These are phyloP conservation scores for Lonicera japonica DNA, from an alignment of 129 eudicot species.

Conservation along the genomic window DNA sequence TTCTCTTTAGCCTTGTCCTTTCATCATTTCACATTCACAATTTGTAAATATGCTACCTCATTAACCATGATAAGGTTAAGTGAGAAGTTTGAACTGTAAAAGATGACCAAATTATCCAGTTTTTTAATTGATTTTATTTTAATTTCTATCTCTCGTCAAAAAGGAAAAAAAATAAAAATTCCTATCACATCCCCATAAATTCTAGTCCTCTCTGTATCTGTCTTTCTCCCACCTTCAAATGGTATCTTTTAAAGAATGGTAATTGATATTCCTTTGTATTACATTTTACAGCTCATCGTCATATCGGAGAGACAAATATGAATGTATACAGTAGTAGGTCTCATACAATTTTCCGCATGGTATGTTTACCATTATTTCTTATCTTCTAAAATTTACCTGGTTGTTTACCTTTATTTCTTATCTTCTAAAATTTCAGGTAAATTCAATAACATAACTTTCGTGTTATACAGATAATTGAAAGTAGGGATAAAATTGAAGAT, in stretches of 20 bases:
- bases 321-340: conserved; percentile 92
- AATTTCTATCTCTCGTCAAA: too few species aligned
- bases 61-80: not conserved
- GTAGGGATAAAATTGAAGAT: conserved; percentile 80
- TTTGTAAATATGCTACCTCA: not conserved
- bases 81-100: not conserved
- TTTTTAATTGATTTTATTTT: too few species aligned
- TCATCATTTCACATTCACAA: not conserved
- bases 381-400: conserved; percentile 5
- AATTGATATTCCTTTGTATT: not conserved
- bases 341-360: conserved; percentile 98
- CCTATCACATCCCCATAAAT: conserved; percentile 6
- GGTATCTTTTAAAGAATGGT: not conserved
- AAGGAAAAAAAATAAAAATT: too few species aligned
- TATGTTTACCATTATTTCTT: conserved; percentile 20
- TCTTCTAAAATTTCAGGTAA: conserved; percentile 2
- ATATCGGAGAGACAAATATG: conserved; percentile 99
- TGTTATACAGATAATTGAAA: conserved; percentile 74
- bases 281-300: conserved; percentile 76
- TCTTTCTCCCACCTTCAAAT: not conserved
- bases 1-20: not conserved
- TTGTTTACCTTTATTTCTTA: conserved; percentile 7
- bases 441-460: conserved; percentile 12
- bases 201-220: not conserved
- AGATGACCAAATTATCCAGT: not conserved